Evolutionary conservation across 352 stramenopile genomes (phyloP), one percentile per base, ranked within the genome.

Genomic region (Globisporangium nagaii): DNA sequence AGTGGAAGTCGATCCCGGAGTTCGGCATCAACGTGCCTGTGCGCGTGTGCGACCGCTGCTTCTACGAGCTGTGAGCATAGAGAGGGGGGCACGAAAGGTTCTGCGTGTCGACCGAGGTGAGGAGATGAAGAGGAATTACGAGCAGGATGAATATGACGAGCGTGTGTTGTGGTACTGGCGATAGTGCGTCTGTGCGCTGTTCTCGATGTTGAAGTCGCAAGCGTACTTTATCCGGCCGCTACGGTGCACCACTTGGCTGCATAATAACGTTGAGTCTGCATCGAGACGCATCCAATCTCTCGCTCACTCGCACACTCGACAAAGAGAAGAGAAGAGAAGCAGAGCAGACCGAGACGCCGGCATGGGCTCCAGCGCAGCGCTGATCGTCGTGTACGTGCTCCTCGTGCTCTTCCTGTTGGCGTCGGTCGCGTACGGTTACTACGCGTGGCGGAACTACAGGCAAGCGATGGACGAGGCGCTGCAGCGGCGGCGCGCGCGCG

Each of bases 1-100:
- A 95, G 51, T 75, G 70, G 58, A 90, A 88, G 56, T 89, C 84
- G 4, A 89, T 95, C 36, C 82, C 84, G 0, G 74, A 91, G 54
- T 95, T 86, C 48, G 84, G 84, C 27, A 89, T 95, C 64, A 90
- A 95, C 48, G 73, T 86, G 28, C 81, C 84, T 20, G 82, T 93
- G 56, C 82, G 84, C 22, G 82, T 95, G 11, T 95, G 84, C 54
- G 84, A 95, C 65, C 77, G 79, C 19, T 95, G 84, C 82, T 88
- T 83, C 55, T 95, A 91, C 58, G 77, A 94, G 48, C 53, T 83
- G 37, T 87, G 75, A 44, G 46, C 20, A 22, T 8, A 17, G 19
- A 28, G 31, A 25, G 9, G 44, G 12, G 12, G 10, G 28, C 17
- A n/a, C 27, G 30, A 10, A 20, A 48, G 41, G 41, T 11, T n/a